A percentile compares a stretch with the other conserved stretches of the same genome.
Evolutionary conservation across 805 yeast genomes (phyloP).

Genomic region (Cyberlindnera euphorbiiphila): DNA sequence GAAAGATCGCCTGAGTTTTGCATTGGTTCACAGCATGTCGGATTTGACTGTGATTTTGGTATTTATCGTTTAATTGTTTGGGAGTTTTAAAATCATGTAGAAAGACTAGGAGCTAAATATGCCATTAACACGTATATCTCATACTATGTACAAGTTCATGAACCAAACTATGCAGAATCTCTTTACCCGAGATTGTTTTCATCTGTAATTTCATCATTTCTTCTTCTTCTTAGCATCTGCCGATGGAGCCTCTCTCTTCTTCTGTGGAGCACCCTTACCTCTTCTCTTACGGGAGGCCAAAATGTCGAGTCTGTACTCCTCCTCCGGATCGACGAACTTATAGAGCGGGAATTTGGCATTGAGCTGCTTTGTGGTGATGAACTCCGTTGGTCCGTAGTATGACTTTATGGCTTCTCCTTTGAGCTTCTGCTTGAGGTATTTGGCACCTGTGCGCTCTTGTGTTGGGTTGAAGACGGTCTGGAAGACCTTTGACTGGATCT

Average conservation of each 20-base stretch:
- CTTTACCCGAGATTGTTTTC: no score
- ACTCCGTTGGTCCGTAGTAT: slow-evolving; percentile 73
- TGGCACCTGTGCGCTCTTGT: slow-evolving; percentile 74
- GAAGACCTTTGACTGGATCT: slow-evolving; percentile 62
- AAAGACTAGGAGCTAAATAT: neutral
- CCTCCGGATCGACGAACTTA: slow-evolving; percentile 61
- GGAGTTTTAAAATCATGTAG: neutral
- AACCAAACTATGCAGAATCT: slow-evolving; percentile 3
- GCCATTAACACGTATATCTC: slow-evolving; percentile 5
- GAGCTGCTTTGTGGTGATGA: slow-evolving; percentile 60
- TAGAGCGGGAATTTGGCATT: slow-evolving; percentile 46
- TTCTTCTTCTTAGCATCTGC: slow-evolving; percentile 40
- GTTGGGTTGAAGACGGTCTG: slow-evolving; percentile 56
- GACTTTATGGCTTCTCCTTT: slow-evolving; percentile 67
- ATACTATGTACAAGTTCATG: slow-evolving; percentile 7
- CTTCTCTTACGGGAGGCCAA: slow-evolving; percentile 59
- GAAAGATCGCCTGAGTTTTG: slow-evolving; percentile 9
- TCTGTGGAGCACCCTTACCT: slow-evolving; percentile 86
- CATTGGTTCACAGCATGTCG: no score
- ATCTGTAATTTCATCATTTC: slow-evolving; percentile 19
- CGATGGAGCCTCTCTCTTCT: slow-evolving; percentile 46
- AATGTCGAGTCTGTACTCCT: slow-evolving; percentile 55
- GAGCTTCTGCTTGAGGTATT: slow-evolving; percentile 61
- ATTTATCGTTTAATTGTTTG: no score
- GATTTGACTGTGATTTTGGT: no score